Evolutionary conservation across 495 filamentous ascomycete species (phyloP).

Genomic region (Evernia prunastri): DNA sequence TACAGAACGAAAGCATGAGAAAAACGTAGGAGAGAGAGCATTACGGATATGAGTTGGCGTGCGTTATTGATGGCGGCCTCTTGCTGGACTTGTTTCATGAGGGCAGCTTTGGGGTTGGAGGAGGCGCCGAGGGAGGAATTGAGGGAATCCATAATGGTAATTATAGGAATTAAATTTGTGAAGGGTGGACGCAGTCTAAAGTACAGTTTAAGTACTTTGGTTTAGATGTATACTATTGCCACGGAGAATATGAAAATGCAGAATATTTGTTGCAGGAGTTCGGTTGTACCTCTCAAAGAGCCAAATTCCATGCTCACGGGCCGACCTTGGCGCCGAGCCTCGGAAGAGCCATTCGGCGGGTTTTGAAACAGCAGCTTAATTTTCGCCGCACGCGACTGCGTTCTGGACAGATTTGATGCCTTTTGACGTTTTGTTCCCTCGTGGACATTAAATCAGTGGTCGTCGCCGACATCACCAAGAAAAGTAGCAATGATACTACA

Average conservation of each 20-base stretch:
- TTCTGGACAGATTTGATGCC: constrained; percentile 3
- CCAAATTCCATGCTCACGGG: background rate
- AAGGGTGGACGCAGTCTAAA: background rate
- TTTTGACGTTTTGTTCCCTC: constrained; percentile 2
- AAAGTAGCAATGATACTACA: constrained; percentile 12
- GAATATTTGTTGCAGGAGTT: too few relatives aligned
- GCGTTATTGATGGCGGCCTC: constrained; percentile 72
- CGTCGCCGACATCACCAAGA: background rate
- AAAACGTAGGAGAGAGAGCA: constrained; percentile 17
- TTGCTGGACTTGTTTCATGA: constrained; percentile 69
- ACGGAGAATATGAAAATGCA: too few relatives aligned
- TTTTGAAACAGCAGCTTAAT: constrained; percentile 1
- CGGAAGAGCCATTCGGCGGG: constrained; percentile 7
- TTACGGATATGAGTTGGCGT: constrained; percentile 65
- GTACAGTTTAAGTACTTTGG: too few relatives aligned
- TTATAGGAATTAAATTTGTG: constrained; percentile 12
- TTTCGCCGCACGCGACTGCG: constrained; percentile 15
- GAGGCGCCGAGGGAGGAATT: constrained; percentile 29
- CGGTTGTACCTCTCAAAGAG: too few relatives aligned
- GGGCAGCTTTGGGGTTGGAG: constrained; percentile 54
- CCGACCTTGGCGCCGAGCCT: constrained; percentile 8
- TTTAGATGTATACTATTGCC: too few relatives aligned
- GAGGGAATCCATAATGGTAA: constrained; percentile 25
- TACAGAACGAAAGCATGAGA: background rate
- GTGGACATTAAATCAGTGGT: background rate